Evolutionary conservation across 768 basidiomycete genomes (phyloP), one percentile per base, ranked within the genome.

Genomic region (Lactarius tabidus): DNA sequence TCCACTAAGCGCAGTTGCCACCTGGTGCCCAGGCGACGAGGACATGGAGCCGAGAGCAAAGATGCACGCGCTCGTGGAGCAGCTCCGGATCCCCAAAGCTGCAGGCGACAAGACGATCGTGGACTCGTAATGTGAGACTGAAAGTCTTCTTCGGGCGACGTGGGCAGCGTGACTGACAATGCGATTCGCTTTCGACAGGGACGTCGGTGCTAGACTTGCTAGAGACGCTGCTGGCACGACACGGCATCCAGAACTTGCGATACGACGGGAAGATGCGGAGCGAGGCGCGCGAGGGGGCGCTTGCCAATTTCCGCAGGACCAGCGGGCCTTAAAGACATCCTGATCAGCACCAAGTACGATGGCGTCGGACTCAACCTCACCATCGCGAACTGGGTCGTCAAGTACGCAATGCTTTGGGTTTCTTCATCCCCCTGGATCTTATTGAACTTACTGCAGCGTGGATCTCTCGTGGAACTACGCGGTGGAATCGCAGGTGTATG

Each of bases 381-480:
- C 3, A 75, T 80, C 15, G 89, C 89, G 0, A 89, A 89, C 70
- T 84, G 88, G 6, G 84, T 89, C 35, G 79, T 90, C 68, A 87
- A 87, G 86, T 88, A 69, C 55, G 81, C 72, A 5, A 60, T 12
- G 15, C 36, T 31, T n/a, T 55, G 6, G 48, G n/a, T n/a, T 7
- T 36, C 15, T 38, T n/a, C 9, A 8, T 33, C 33, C 8, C 33
- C 33, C n/a, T n/a, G 36, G 48, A n/a, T 51, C 36, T 29, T 28
- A 36, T 56, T n/a, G 58, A 45, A 39, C 2, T 10, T 10, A 41
- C 1, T 20, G 20, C 51, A 88, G 86, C 72, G 80, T 90, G 79
- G 89, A 89, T 71, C 76, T 89, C n/a, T 85, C 85, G 31, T 90
- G 88, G 88, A 89, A 88, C 70, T 87, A 83, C 68, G 88, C 88